Evolutionary conservation across 768 basidiomycete genomes (phyloP).

Genomic region (Crepidotus variabilis): DNA sequence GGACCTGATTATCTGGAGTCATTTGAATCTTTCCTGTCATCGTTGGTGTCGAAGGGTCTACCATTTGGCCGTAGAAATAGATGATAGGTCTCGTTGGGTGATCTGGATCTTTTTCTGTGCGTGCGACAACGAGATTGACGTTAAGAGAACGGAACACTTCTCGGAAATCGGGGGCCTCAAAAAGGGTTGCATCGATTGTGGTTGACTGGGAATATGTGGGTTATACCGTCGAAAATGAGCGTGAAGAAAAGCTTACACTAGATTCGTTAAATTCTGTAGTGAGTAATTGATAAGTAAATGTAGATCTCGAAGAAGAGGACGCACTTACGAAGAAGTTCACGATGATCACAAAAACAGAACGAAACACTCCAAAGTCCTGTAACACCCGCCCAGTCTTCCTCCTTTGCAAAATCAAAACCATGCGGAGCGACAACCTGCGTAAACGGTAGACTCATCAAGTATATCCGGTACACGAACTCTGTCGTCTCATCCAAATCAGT

Average conservation of each 20-base stretch:
- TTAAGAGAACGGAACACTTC: slow-evolving; percentile 51
- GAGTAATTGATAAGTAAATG: neutral
- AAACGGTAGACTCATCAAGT: slow-evolving; percentile 49
- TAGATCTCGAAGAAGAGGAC: slow-evolving; percentile 9
- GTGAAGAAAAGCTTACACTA: slow-evolving; percentile 18
- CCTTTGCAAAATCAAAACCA: slow-evolving; percentile 30
- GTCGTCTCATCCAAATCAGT: slow-evolving; percentile 34
- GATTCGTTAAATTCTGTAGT: slow-evolving; percentile 45
- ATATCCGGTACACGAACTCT: slow-evolving; percentile 30
- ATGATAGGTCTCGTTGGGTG: slow-evolving; percentile 52
- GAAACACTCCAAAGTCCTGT: slow-evolving; percentile 56
- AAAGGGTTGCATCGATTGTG: slow-evolving; percentile 40
- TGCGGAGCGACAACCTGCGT: slow-evolving; percentile 47
- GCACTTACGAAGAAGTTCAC: slow-evolving; percentile 57
- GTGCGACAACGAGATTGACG: slow-evolving; percentile 40
- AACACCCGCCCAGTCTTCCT: slow-evolving; percentile 56
- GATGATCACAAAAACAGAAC: slow-evolving; percentile 70
- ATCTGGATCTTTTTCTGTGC: slow-evolving; percentile 37
- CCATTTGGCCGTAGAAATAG: slow-evolving; percentile 49
- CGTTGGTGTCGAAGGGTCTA: slow-evolving; percentile 35
- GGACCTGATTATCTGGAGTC: slow-evolving; percentile 52
- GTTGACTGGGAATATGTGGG: slow-evolving; percentile 1
- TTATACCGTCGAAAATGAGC: neutral
- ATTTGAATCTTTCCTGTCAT: slow-evolving; percentile 54
- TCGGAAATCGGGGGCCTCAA: slow-evolving; percentile 44